Conservation (phyloP, 495 filamentous ascomycete species). For the Penicillium flavigenum region DNA sequence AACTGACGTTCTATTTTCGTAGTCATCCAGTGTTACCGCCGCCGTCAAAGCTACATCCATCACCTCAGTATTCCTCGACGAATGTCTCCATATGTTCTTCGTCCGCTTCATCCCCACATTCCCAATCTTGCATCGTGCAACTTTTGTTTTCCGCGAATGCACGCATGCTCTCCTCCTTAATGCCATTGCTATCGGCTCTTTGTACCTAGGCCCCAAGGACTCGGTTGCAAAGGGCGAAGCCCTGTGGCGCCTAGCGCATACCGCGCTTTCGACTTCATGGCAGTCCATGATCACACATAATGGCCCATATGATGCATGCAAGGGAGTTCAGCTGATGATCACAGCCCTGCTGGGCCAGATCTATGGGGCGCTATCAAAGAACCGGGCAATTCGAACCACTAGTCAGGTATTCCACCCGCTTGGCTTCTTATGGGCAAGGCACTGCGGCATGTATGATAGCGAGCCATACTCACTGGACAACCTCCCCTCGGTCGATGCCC, state of each 20-base stretch:
- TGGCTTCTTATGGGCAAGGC: slow-evolving; percentile 51
- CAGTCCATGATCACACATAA: slow-evolving; percentile 48
- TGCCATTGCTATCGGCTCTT: slow-evolving; percentile 50
- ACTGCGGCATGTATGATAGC: slow-evolving; percentile 47
- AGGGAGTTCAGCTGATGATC: slow-evolving; percentile 48
- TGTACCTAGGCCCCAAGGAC: slow-evolving; percentile 48
- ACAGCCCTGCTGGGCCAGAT: slow-evolving; percentile 48
- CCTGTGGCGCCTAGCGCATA: slow-evolving; percentile 49
- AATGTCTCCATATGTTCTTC: slow-evolving; percentile 54
- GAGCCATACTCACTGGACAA: slow-evolving; percentile 39
- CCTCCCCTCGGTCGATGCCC: slow-evolving; percentile 35
- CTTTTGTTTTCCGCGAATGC: slow-evolving; percentile 51
- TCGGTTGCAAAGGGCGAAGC: slow-evolving; percentile 49
- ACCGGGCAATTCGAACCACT: slow-evolving; percentile 45
- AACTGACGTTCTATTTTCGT: slow-evolving; percentile 9
- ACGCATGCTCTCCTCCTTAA: slow-evolving; percentile 48
- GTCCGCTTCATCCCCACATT: slow-evolving; percentile 51
- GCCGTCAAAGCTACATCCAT: slow-evolving; percentile 48
- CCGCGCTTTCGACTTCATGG: slow-evolving; percentile 52
- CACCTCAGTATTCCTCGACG: slow-evolving; percentile 50
- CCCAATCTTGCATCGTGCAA: slow-evolving; percentile 48
- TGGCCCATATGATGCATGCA: slow-evolving; percentile 48
- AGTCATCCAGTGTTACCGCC: slow-evolving; percentile 49
- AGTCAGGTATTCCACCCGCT: slow-evolving; percentile 50
- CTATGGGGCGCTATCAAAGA: slow-evolving; percentile 50